Evolutionary conservation across 306 rosid species (phyloP).

Genomic region (Geum urbanum): DNA sequence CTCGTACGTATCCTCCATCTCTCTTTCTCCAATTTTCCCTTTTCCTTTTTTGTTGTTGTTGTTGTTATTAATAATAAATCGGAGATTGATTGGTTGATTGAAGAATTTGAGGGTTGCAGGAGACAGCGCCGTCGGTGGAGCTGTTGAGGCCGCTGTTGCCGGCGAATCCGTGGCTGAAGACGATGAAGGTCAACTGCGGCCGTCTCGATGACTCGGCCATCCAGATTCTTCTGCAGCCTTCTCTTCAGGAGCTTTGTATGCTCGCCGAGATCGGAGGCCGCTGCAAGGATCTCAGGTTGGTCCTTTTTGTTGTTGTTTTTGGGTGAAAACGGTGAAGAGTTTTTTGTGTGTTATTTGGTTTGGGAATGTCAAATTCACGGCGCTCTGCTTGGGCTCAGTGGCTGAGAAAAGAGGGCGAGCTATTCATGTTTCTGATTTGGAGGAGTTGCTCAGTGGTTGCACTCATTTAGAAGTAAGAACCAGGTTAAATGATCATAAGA

Average conservation of each 20-base stretch:
- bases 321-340: not conserved
- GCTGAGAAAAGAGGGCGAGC: slow-evolving; percentile 77
- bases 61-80: not conserved
- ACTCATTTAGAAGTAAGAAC: slow-evolving; percentile 78
- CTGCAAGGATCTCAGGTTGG: slow-evolving; percentile 72
- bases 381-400: slow-evolving; percentile 85
- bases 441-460: slow-evolving; percentile 84
- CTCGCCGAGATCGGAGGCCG: slow-evolving; percentile 69
- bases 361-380: slow-evolving; percentile 50
- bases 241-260: slow-evolving; percentile 62
- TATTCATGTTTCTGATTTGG: slow-evolving; percentile 75
- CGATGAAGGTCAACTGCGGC: slow-evolving; percentile 63
- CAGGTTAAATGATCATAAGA: slow-evolving; percentile 6
- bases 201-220: slow-evolving; percentile 78
- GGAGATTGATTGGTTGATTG: no score
- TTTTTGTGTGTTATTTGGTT: slow-evolving; percentile 27
- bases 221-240: slow-evolving; percentile 51
- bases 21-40: not conserved
- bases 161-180: slow-evolving; percentile 57
- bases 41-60: not conserved
- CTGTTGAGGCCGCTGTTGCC: slow-evolving; percentile 66
- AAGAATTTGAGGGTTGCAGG: slow-evolving; percentile 31
- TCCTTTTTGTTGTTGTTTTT: not conserved
- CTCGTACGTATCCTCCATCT: no score
- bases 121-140: slow-evolving; percentile 57